Base-by-base conservation (phyloP, 2,329 filamentous ascomycete species). In the Biscogniauxia mediterranea region DNA sequence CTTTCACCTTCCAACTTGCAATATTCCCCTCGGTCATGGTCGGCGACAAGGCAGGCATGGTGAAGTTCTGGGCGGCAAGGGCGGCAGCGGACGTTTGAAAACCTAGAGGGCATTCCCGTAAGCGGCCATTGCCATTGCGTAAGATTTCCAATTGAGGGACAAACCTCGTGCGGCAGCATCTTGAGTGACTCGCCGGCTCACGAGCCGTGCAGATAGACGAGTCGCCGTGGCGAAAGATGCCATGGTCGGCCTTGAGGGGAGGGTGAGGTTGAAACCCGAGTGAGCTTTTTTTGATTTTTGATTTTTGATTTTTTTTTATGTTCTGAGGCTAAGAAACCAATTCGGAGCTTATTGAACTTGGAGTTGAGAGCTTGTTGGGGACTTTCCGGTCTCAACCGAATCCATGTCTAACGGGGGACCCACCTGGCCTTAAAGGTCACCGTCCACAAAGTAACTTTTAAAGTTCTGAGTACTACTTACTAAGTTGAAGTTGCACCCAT, bases 11-110 rank as follows among this genome's bases (percentile, higher is more conserved):
- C 92, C 92, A 96, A 64, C 78, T 85, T 54, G 90, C 85, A 72
- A 96, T 96, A 77, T 92, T 95, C 64, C 92, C 92, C 78, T 21
- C 92, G 64, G 92, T 96, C 92, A 96, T 96, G 60, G 92, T 96
- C 59, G 92, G 92, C 64, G 92, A 96, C 65, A 96, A 84, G 50
- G 92, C 92, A 25, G 92, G 92, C 93, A 96, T 96, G 59, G 88
- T 90, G 79, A 96, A 93, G 78, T 93, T 95, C 66, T 93, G 89
- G 23, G 92, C 92, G 55, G 89, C 92, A 69, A 89, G 82, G 70
- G 80, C 82, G 68, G 83, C 79, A 61, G 86, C 78, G 59, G 85
- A 86, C 51, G 87, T 85, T 67, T 84, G 82, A 75, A 91, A 87
- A 70, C 84, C 90, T 92, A 70, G 53, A 61, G 55, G 20, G 21